Conservation (phyloP, 2,329 filamentous ascomycete species). For the Paecilomyces dactylethromorphus region DNA sequence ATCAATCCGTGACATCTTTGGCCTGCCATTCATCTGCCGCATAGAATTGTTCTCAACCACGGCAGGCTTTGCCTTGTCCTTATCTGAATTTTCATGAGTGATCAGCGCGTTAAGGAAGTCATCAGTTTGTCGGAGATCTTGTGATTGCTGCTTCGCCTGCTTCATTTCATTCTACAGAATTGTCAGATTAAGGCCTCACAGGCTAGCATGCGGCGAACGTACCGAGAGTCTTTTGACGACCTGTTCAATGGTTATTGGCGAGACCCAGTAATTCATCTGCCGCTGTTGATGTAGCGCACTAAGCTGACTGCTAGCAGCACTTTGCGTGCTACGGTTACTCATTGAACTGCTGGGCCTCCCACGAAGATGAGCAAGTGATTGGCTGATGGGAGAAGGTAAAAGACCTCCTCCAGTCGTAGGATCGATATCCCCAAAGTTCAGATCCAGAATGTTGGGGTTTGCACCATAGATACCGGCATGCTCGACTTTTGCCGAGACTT, state of each 20-base stretch:
- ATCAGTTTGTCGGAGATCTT: slow-evolving; percentile 75
- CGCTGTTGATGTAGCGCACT: slow-evolving; percentile 63
- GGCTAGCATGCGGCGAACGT: slow-evolving; percentile 17
- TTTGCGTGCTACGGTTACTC: slow-evolving; percentile 53
- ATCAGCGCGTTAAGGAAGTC: slow-evolving; percentile 74
- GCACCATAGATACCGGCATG: slow-evolving; percentile 74
- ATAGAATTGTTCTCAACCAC: slow-evolving; percentile 38
- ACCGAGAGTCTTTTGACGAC: slow-evolving; percentile 84
- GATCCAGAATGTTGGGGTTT: slow-evolving; percentile 71
- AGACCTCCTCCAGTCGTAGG: slow-evolving; percentile 65
- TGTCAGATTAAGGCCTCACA: slow-evolving; percentile 16
- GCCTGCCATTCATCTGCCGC: slow-evolving; percentile 40
- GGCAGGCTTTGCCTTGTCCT: slow-evolving; percentile 43
- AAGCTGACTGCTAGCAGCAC: slow-evolving; percentile 49
- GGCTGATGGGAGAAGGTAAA: slow-evolving; percentile 62
- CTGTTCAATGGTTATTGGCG: slow-evolving; percentile 86
- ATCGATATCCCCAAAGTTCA: slow-evolving; percentile 89
- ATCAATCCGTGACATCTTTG: slow-evolving; percentile 56
- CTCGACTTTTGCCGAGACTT: slow-evolving; percentile 94
- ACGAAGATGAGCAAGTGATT: slow-evolving; percentile 59
- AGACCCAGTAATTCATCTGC: slow-evolving; percentile 74
- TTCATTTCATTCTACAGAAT: slow-evolving; percentile 75
- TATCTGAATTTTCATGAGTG: slow-evolving; percentile 58
- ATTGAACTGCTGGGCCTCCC: slow-evolving; percentile 64
- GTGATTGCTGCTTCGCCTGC: slow-evolving; percentile 76